Evolutionary conservation across 306 rosid species (phyloP).

Genomic region (Comarum palustre): DNA sequence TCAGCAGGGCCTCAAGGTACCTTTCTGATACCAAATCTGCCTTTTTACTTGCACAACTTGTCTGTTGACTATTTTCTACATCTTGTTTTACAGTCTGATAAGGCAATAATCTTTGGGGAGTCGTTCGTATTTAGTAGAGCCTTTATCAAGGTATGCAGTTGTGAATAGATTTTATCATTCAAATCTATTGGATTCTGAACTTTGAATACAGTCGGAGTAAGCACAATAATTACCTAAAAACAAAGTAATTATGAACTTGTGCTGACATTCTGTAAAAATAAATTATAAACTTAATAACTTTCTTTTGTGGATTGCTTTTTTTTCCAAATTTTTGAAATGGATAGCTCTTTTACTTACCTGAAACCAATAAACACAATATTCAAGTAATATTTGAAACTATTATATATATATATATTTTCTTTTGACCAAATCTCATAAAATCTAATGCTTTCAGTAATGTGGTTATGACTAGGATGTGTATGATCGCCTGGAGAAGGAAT

Average conservation of each 20-base stretch:
- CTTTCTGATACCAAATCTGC: conserved; percentile 22
- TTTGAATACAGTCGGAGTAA: background rate
- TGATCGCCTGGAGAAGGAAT: conserved; percentile 68
- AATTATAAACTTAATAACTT: background rate
- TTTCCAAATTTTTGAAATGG: background rate
- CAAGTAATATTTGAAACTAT: conserved; percentile 14
- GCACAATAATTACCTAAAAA: background rate
- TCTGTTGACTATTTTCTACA: conserved; percentile 22
- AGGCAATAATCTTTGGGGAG: conserved; percentile 77
- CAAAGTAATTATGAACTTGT: background rate
- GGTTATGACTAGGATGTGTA: conserved; percentile 59
- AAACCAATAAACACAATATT: conserved; percentile 4
- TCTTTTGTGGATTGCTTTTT: conserved; percentile 2
- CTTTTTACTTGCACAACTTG: conserved; percentile 15
- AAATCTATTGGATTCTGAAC: background rate
- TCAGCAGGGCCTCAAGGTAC: conserved; percentile 81
- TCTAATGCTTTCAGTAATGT: conserved; percentile 27
- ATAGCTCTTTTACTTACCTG: conserved; percentile 6
- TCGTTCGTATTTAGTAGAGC: conserved; percentile 67
- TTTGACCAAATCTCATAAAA: conserved; percentile 4
- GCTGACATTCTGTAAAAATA: background rate
- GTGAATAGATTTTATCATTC: background rate
- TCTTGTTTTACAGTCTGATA: conserved; percentile 68
- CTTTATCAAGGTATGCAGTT: conserved; percentile 64
- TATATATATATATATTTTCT: too few relatives aligned